Conservation (phyloP, 768 basidiomycete species). For the Agaricus subrufescens region DNA sequence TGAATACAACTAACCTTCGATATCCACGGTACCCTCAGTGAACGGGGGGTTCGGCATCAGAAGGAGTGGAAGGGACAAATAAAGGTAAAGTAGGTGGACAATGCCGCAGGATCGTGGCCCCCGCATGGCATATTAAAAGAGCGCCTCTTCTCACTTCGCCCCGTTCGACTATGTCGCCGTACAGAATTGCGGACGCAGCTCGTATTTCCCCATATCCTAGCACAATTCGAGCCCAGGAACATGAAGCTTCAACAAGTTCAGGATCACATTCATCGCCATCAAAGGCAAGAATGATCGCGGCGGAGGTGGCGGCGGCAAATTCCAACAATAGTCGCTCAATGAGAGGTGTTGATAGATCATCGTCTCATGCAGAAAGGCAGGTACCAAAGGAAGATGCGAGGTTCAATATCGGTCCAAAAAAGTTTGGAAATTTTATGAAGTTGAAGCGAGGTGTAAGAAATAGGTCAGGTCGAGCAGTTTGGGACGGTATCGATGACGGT, state of each 20-base stretch:
- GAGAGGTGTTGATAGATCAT: slow-evolving; percentile 1
- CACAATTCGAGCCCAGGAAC: slow-evolving; percentile 39
- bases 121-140: slow-evolving; percentile 31
- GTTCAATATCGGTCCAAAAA: slow-evolving; percentile 39
- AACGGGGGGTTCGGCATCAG: slow-evolving; percentile 1
- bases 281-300: slow-evolving; percentile 9
- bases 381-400: slow-evolving; percentile 40
- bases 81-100: slow-evolving; percentile 27
- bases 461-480: slow-evolving; percentile 22
- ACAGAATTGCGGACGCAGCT: slow-evolving; percentile 45
- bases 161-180: slow-evolving; percentile 34
- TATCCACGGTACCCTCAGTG: neutral
- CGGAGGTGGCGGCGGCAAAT: neutral
- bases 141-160: slow-evolving; percentile 28
- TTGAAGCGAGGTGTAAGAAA: slow-evolving; percentile 20
- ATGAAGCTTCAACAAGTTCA: slow-evolving; percentile 20
- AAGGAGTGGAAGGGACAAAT: slow-evolving; percentile 21
- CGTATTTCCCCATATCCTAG: slow-evolving; percentile 56
- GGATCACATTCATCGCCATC: slow-evolving; percentile 2
- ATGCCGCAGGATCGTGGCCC: slow-evolving; percentile 33
- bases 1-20: neutral
- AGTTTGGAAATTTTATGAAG: slow-evolving; percentile 20
- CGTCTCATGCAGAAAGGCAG: slow-evolving; percentile 14
- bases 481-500: slow-evolving; percentile 22
- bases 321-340: neutral